phyloP scores from a whole-genome alignment of 805 yeast species.

The Ogataea nitratoaversa region DNA sequence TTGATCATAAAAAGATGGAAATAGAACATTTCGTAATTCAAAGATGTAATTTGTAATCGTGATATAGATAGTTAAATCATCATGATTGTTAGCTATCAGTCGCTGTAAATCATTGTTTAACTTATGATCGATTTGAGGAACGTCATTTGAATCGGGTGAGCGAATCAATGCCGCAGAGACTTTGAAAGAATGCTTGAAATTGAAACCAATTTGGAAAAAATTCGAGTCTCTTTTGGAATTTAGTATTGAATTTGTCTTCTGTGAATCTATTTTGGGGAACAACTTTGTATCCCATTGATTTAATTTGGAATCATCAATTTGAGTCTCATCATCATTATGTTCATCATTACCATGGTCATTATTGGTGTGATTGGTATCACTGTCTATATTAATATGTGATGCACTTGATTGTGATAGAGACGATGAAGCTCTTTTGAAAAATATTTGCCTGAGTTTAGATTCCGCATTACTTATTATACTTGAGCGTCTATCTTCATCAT shows the following conservation, averaged over 20 bases:
- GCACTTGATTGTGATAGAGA: not conserved
- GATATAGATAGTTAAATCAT: conserved; percentile 26
- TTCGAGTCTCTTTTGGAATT: conserved; percentile 13
- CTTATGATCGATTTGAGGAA: conserved; percentile 21
- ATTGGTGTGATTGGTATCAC: not conserved
- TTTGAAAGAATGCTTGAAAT: conserved; percentile 5
- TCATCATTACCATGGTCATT: conserved; percentile 2
- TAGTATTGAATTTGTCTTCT: conserved; percentile 9
- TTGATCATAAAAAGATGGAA: conserved; percentile 23
- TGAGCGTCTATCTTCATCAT: conserved; percentile 9
- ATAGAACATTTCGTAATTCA: conserved; percentile 17
- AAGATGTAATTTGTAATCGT: conserved; percentile 20
- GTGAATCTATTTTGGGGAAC: conserved; percentile 12
- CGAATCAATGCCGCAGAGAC: too few species aligned
- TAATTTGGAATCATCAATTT: conserved; percentile 4
- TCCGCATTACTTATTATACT: conserved; percentile 16
- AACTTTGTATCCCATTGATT: conserved; percentile 9
- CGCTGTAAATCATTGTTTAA: conserved; percentile 14
- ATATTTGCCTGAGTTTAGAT: conserved; percentile 15
- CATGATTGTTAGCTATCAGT: conserved; percentile 24
- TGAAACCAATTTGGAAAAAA: conserved; percentile 24
- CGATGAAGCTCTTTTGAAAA: conserved; percentile 16
- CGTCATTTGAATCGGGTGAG: not conserved
- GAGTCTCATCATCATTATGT: conserved; percentile 7
- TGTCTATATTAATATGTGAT: not conserved